A percentile compares a stretch with the other conserved stretches of the same genome.
phyloP scores from a whole-genome alignment of 163 green algal genomes.

The Scenedesmus sp. region DNA sequence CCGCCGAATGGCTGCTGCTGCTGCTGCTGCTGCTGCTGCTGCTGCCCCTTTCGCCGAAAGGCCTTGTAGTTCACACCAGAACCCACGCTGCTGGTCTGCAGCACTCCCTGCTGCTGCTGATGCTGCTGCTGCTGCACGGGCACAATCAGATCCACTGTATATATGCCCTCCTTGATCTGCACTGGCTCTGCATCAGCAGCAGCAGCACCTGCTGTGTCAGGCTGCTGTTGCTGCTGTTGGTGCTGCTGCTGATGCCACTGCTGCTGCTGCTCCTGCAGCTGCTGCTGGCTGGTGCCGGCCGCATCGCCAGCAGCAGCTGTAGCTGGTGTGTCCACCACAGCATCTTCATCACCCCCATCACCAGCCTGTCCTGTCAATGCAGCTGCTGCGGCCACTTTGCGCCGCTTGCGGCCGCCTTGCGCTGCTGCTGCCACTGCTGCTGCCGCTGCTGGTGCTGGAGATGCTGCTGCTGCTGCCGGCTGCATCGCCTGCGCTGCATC shows the following conservation, averaged over 20 bases:
- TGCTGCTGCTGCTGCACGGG: slow-evolving; percentile 26
- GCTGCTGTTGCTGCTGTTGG: slow-evolving; percentile 20
- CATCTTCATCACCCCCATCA: neutral
- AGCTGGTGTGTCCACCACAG: neutral
- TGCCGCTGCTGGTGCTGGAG: neutral
- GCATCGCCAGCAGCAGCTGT: neutral
- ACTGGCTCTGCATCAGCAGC: neutral
- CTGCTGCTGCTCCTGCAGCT: neutral
- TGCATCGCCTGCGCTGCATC: neutral
- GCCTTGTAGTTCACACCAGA: slow-evolving; percentile 32
- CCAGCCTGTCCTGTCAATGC: neutral
- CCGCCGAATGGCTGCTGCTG: neutral
- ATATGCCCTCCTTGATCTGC: slow-evolving; percentile 19
- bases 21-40: slow-evolving; percentile 1
- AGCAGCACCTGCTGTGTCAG: neutral
- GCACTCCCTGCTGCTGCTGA: slow-evolving; percentile 30
- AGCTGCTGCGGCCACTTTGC: slow-evolving; percentile 11
- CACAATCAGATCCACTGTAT: slow-evolving; percentile 5
- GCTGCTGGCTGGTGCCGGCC: neutral
- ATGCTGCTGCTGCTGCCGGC: neutral
- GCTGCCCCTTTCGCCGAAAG: slow-evolving; percentile 42
- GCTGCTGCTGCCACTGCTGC: neutral
- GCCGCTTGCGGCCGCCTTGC: neutral
- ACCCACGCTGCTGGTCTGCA: neutral
- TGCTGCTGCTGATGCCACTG: neutral